These are phyloP conservation scores for Erodium texanum DNA, from an alignment of 441 rosid species.

Conservation along the genomic window DNA sequence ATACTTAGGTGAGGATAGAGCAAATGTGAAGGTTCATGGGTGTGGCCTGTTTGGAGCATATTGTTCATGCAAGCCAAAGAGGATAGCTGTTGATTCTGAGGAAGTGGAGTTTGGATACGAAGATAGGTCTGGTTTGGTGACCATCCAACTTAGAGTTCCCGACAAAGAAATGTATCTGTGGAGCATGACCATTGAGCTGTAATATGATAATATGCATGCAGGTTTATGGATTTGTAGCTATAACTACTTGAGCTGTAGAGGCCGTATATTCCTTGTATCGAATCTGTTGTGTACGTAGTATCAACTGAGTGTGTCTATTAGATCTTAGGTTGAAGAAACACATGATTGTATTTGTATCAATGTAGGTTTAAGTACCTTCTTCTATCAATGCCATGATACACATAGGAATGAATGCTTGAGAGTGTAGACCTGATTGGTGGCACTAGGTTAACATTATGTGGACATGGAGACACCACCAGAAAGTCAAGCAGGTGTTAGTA, in stretches of 20 bases:
- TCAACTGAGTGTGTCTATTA: background rate
- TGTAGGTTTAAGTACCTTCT: background rate
- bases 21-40: constrained; percentile 53
- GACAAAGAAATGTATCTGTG: constrained; percentile 73
- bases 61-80: constrained; percentile 58
- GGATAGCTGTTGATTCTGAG: constrained; percentile 36
- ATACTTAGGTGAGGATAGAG: constrained; percentile 35
- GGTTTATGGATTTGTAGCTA: background rate
- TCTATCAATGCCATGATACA: too few relatives aligned
- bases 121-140: constrained; percentile 47
- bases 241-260: background rate
- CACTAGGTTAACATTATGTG: too few relatives aligned
- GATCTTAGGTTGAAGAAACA: background rate
- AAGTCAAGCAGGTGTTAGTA: too few relatives aligned
- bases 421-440: too few relatives aligned
- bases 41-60: constrained; percentile 74
- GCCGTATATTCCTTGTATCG: background rate
- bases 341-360: too few relatives aligned
- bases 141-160: constrained; percentile 41
- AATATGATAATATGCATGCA: background rate
- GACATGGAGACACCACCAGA: too few relatives aligned
- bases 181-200: constrained; percentile 27
- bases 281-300: background rate
- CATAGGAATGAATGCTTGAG: too few relatives aligned
- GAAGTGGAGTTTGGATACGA: constrained; percentile 50